Evolutionary conservation across 2,329 filamentous ascomycete species (phyloP).

Genomic region (Didymella segeticola): DNA sequence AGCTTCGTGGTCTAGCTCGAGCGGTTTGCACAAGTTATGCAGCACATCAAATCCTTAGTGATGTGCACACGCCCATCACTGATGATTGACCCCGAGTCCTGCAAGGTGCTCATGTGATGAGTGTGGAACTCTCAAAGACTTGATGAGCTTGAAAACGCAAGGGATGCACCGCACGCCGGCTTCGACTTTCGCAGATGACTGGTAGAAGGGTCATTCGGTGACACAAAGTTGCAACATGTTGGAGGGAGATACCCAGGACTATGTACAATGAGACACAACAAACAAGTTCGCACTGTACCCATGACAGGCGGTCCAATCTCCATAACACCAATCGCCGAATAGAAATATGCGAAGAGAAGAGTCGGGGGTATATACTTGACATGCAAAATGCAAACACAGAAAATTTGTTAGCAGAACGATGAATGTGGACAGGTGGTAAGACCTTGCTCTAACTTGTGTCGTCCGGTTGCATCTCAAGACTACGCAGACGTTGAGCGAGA

Average conservation of each 20-base stretch:
- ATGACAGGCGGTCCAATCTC: constrained; percentile 1
- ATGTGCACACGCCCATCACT: neutral
- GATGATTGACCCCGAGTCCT: neutral
- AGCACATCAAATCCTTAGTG: neutral
- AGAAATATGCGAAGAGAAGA: neutral
- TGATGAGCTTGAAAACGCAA: too few species aligned
- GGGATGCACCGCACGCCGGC: neutral
- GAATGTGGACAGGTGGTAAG: too few species aligned
- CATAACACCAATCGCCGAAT: neutral
- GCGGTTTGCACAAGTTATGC: constrained; percentile 8
- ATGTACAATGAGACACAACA: neutral
- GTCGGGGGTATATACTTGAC: constrained; percentile 5
- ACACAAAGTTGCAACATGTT: constrained; percentile 12
- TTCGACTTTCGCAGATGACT: constrained; percentile 2
- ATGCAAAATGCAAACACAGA: neutral
- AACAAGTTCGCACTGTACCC: neutral
- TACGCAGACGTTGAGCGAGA: constrained; percentile 71
- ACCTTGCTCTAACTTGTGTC: neutral
- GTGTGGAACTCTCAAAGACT: too few species aligned
- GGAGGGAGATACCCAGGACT: neutral
- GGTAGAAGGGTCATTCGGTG: constrained; percentile 6
- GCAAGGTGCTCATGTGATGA: neutral
- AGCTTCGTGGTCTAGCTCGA: constrained; percentile 14
- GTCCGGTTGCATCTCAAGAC: constrained; percentile 60
- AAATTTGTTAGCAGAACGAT: neutral